Percentiles rank a stretch among this genome's conserved stretches.
Evolutionary conservation across 108 stramenopile species (phyloP).

Genomic region (Conticribra guillardii): DNA sequence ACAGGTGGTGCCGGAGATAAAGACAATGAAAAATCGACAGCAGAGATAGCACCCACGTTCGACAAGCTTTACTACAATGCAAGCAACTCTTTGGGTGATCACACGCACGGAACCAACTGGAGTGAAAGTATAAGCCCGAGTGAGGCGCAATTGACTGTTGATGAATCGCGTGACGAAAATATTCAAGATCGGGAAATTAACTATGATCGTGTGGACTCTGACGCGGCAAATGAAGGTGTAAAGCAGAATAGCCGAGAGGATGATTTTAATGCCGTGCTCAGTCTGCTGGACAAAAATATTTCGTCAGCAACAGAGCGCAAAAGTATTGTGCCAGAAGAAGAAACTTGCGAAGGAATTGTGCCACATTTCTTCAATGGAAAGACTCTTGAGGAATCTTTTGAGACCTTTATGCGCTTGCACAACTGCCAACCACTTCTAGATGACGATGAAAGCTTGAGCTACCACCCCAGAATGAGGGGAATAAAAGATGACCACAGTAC

Average conservation of each 20-base stretch:
- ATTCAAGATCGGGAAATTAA: neutral
- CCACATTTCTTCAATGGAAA: neutral
- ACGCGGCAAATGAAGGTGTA: too few species aligned
- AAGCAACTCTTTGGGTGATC: neutral
- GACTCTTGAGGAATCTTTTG: neutral
- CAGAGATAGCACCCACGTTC: neutral
- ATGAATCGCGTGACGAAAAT: neutral
- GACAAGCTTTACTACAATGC: neutral
- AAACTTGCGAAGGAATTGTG: neutral
- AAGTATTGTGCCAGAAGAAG: neutral
- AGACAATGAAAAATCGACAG: too few species aligned
- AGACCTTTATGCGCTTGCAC: constrained; percentile 19
- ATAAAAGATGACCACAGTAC: constrained; percentile 5
- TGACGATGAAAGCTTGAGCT: constrained; percentile 28
- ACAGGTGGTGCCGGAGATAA: too few species aligned
- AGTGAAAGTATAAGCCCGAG: neutral
- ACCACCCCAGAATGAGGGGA: neutral
- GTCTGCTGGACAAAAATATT: neutral
- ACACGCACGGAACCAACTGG: neutral
- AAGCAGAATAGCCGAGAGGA: neutral
- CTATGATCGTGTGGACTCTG: neutral
- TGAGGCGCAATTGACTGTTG: neutral
- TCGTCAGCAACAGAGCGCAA: neutral
- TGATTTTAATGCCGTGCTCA: neutral
- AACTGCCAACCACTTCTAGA: constrained; percentile 20